These are phyloP conservation scores for Sporothrix sp. DNA, from an alignment of 2,329 filamentous ascomycete genomes.

Conservation along the genomic window DNA sequence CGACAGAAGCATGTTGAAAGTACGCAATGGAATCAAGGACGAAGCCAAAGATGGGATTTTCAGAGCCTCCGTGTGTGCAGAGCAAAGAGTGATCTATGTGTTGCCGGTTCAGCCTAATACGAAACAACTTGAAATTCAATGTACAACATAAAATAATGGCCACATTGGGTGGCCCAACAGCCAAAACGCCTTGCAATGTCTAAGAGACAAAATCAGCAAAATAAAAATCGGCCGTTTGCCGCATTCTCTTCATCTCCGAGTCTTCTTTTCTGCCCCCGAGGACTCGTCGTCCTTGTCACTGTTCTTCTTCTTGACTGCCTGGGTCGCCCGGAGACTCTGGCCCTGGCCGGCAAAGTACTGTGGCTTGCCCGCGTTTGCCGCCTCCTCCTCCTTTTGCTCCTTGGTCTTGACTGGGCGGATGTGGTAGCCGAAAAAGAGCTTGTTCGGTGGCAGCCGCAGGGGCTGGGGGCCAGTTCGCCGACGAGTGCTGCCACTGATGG, in stretches of 20 bases:
- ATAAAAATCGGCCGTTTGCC: background rate
- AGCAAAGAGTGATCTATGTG: no score
- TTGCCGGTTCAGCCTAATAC: no score
- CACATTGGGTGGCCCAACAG: background rate
- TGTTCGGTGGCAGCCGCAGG: constrained; percentile 72
- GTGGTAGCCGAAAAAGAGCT: constrained; percentile 94
- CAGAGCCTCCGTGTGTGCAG: no score
- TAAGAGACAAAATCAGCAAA: background rate
- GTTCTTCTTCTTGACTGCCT: constrained; percentile 54
- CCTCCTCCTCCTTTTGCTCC: constrained; percentile 58
- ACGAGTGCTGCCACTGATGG: constrained; percentile 24
- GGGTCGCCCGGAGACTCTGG: constrained; percentile 60
- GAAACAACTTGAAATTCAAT: no score
- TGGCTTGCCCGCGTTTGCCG: constrained; percentile 49
- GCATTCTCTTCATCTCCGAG: constrained; percentile 23
- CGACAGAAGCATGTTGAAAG: no score
- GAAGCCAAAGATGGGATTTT: no score
- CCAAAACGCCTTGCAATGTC: constrained; percentile 1
- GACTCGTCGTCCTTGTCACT: constrained; percentile 39
- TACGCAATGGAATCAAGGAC: no score
- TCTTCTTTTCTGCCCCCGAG: constrained; percentile 39
- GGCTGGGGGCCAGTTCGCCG: constrained; percentile 71
- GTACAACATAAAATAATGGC: no score
- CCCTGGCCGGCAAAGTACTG: constrained; percentile 79
- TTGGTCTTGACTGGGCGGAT: constrained; percentile 79